These are phyloP conservation scores for Viridothelium virens DNA, from an alignment of 495 filamentous ascomycete species.

Conservation along the genomic window DNA sequence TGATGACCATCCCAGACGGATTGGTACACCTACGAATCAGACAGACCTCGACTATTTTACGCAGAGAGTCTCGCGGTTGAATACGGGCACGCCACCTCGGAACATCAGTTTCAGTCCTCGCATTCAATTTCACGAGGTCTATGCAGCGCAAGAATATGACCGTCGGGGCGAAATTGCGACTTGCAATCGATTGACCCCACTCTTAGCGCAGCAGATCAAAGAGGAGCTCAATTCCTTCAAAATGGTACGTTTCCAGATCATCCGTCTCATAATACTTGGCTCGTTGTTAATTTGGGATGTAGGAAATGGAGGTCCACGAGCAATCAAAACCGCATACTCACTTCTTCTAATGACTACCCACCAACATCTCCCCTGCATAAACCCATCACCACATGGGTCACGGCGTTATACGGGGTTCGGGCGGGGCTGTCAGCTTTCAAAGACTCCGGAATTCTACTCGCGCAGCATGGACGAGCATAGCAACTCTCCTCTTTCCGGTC, in stretches of 20 bases:
- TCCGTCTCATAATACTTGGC: conserved; percentile 10
- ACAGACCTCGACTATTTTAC: conserved; percentile 83
- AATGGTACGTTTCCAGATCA: conserved; percentile 61
- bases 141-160: conserved; percentile 93
- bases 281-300: conserved; percentile 28
- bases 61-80: conserved; percentile 55
- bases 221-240: conserved; percentile 99
- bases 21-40: conserved; percentile 58
- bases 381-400: neutral
- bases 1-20: conserved; percentile 59
- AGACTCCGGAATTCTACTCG: neutral
- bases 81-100: conserved; percentile 68
- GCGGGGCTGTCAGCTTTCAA: neutral
- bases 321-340: conserved; percentile 98
- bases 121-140: conserved; percentile 91
- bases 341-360: conserved; percentile 66
- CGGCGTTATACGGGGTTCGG: conserved; percentile 5
- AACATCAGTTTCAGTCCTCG: conserved; percentile 88
- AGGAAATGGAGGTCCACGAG: conserved; percentile 99
- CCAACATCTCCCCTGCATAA: neutral
- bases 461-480: neutral
- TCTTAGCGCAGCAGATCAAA: conserved; percentile 98
- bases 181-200: conserved; percentile 93
- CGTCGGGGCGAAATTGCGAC: conserved; percentile 93
- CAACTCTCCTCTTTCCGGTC: neutral